These are phyloP conservation scores for Blastocystis sp. DNA, from an alignment of 352 stramenopile species.

Conservation along the genomic window DNA sequence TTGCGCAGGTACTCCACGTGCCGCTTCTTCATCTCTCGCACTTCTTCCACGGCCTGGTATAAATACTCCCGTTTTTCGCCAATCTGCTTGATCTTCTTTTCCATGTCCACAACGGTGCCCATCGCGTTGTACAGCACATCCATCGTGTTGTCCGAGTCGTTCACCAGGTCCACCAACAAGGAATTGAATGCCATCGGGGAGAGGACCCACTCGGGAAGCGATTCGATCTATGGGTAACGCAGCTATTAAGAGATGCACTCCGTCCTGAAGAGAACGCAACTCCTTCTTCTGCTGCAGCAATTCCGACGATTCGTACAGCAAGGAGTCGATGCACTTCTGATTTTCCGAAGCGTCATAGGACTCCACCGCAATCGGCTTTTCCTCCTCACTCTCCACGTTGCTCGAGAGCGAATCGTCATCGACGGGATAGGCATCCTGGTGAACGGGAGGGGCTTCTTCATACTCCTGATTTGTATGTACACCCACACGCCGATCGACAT, in stretches of 20 bases:
- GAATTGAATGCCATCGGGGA: neutral
- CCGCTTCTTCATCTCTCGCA: neutral
- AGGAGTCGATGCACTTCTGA: neutral
- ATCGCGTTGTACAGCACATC: constrained; percentile 40
- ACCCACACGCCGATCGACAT: neutral
- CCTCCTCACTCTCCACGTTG: neutral
- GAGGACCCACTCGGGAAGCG: neutral
- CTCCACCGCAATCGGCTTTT: neutral
- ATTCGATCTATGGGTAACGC: neutral
- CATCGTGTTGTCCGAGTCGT: constrained; percentile 25
- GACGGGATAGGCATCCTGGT: neutral
- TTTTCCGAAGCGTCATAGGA: neutral
- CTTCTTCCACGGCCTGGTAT: neutral
- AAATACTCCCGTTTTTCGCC: neutral
- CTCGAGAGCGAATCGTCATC: neutral
- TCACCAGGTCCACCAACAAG: neutral
- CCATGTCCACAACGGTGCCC: constrained; percentile 32
- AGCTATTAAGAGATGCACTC: neutral
- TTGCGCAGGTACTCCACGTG: neutral
- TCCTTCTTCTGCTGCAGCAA: neutral
- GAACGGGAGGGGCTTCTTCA: neutral
- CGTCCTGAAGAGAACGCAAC: neutral
- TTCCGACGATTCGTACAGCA: neutral
- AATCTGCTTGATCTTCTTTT: constrained; percentile 29
- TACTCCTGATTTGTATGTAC: neutral